Conservation (phyloP, 495 filamentous ascomycete genomes). For the Hyphodiscus hymeniophilus region DNA sequence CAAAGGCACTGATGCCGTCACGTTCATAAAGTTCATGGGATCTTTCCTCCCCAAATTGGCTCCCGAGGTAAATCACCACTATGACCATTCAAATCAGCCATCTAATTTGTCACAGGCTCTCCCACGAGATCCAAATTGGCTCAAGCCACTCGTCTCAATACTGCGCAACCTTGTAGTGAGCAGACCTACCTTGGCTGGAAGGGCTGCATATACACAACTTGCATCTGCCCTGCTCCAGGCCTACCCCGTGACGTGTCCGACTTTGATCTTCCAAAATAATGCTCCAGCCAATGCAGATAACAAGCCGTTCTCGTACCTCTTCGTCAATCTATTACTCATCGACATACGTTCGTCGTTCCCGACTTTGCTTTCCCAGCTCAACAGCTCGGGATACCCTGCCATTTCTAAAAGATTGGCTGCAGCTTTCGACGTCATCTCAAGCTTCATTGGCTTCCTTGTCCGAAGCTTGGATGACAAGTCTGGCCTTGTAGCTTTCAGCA, state of each 20-base stretch:
- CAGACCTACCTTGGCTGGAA: slow-evolving; percentile 36
- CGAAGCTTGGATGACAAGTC: slow-evolving; percentile 32
- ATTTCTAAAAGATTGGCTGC: slow-evolving; percentile 45
- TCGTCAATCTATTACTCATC: slow-evolving; percentile 50
- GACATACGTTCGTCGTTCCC: slow-evolving; percentile 57
- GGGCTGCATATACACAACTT: slow-evolving; percentile 41
- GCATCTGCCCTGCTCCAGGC: slow-evolving; percentile 42
- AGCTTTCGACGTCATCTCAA: slow-evolving; percentile 49
- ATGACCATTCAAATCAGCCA: slow-evolving; percentile 17
- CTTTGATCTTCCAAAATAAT: slow-evolving; percentile 37
- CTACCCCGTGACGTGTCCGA: slow-evolving; percentile 34
- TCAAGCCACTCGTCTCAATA: slow-evolving; percentile 29
- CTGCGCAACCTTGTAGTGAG: slow-evolving; percentile 35
- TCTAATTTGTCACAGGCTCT: slow-evolving; percentile 23
- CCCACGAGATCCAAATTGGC: slow-evolving; percentile 31
- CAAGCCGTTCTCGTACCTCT: slow-evolving; percentile 49
- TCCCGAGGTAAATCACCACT: slow-evolving; percentile 27
- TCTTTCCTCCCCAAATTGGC: slow-evolving; percentile 33
- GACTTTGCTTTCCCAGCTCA: slow-evolving; percentile 44
- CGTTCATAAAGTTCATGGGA: slow-evolving; percentile 38
- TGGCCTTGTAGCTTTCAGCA: slow-evolving; percentile 1
- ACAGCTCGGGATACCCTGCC: slow-evolving; percentile 36
- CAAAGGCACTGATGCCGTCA: slow-evolving; percentile 41
- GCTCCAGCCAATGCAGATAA: slow-evolving; percentile 18
- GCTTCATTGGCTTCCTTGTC: slow-evolving; percentile 51